Percentiles rank a stretch among this genome's conserved stretches.
phyloP scores from a whole-genome alignment of 2,329 filamentous ascomycete species.

The Tolypocladium pustulatum region DNA sequence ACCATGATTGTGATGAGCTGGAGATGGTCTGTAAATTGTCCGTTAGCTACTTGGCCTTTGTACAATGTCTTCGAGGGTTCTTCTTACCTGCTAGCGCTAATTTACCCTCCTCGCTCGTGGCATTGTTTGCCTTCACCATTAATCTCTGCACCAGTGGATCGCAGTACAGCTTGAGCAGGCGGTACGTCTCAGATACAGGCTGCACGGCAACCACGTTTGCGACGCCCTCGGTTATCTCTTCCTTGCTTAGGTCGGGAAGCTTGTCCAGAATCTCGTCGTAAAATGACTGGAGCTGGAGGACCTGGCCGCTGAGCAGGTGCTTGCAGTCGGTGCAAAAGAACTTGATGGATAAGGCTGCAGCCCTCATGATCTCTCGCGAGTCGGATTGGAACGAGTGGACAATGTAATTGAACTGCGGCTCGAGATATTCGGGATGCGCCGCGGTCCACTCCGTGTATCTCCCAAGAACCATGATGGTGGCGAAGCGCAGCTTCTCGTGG shows the following conservation, averaged over 20 bases:
- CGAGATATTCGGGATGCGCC: constrained; percentile 82
- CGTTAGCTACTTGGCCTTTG: constrained; percentile 8
- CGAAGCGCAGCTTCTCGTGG: constrained; percentile 96
- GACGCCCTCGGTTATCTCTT: constrained; percentile 93
- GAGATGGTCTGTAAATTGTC: constrained; percentile 59
- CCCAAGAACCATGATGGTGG: constrained; percentile 93
- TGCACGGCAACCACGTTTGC: constrained; percentile 85
- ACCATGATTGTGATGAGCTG: constrained; percentile 89
- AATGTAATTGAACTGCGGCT: constrained; percentile 91
- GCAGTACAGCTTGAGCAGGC: constrained; percentile 82
- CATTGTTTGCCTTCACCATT: constrained; percentile 78
- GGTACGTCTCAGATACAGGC: constrained; percentile 68
- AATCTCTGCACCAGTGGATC: constrained; percentile 80
- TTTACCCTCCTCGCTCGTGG: constrained; percentile 72
- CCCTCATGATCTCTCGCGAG: constrained; percentile 83
- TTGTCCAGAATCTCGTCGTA: constrained; percentile 84
- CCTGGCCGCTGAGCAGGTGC: constrained; percentile 71
- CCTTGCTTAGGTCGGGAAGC: constrained; percentile 76
- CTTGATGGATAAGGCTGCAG: constrained; percentile 87
- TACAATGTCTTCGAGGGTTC: background rate
- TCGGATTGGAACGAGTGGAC: constrained; percentile 83
- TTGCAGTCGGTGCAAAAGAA: constrained; percentile 97
- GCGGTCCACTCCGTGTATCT: constrained; percentile 98
- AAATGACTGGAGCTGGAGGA: constrained; percentile 79
- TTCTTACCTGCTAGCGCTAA: constrained; percentile 68